Conservation (phyloP, 2,329 filamentous ascomycete genomes). For the Trichoderma semiorbis region DNA sequence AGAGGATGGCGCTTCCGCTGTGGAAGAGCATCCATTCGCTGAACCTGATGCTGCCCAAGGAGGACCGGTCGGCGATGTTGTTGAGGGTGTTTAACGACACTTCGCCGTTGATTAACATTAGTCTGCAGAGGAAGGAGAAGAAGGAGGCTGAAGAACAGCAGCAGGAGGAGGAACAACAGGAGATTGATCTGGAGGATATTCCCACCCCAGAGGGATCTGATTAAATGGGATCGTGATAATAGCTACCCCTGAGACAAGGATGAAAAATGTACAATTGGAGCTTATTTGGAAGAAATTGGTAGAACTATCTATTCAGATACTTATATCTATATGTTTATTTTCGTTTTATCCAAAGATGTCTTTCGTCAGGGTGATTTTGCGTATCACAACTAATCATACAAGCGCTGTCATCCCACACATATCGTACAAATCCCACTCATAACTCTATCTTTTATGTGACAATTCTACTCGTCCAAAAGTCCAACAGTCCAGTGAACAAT, state of each 20-base stretch:
- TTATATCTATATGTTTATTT: conserved; percentile 19
- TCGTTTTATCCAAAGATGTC: background rate
- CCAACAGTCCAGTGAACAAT: conserved; percentile 71
- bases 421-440: background rate
- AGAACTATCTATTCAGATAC: conserved; percentile 18
- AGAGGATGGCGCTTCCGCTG: conserved; percentile 83
- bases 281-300: background rate
- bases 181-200: conserved; percentile 36
- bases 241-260: background rate
- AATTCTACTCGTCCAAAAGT: conserved; percentile 52
- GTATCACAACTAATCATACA: background rate
- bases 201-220: conserved; percentile 34
- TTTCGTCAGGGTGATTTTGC: background rate
- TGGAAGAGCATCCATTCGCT: conserved; percentile 91
- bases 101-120: conserved; percentile 73
- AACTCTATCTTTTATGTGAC: background rate
- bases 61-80: conserved; percentile 89
- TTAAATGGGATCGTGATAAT: background rate
- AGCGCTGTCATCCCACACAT: background rate
- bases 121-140: conserved; percentile 46
- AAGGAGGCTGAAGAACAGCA: conserved; percentile 28
- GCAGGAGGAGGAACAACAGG: conserved; percentile 24
- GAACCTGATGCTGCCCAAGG: conserved; percentile 97
- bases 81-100: conserved; percentile 88
- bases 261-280: background rate